These are phyloP conservation scores for Chalaropsis ovoidea DNA, from an alignment of 2,329 filamentous ascomycete genomes.

Conservation along the genomic window DNA sequence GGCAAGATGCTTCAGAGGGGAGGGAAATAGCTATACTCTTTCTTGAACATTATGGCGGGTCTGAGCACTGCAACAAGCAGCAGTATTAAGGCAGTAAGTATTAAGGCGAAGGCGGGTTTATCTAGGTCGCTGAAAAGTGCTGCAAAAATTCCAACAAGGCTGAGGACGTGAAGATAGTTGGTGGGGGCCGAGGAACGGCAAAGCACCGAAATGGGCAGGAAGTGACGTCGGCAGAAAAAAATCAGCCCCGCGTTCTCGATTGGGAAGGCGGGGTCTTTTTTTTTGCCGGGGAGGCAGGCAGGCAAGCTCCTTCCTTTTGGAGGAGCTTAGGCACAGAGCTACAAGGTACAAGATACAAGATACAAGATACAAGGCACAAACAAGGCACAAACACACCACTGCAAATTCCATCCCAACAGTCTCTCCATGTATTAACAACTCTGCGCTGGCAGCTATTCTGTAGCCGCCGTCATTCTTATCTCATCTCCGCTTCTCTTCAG, in stretches of 20 bases:
- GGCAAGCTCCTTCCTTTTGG: slow-evolving; percentile 5
- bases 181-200: neutral
- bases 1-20: neutral
- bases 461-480: neutral
- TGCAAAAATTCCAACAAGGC: neutral
- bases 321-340: neutral
- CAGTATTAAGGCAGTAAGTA: neutral
- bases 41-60: slow-evolving; percentile 69
- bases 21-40: slow-evolving; percentile 53
- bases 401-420: too few species aligned
- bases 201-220: neutral
- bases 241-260: slow-evolving; percentile 24
- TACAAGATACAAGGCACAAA: neutral
- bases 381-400: neutral
- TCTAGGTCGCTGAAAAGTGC: too few species aligned
- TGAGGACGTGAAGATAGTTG: neutral
- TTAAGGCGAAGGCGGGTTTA: neutral
- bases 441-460: neutral
- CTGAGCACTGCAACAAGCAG: neutral
- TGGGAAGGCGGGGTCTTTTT: slow-evolving; percentile 23
- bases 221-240: slow-evolving; percentile 23
- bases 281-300: neutral
- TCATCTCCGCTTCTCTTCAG: slow-evolving; percentile 29
- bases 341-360: neutral
- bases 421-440: too few species aligned